Percentiles rank a stretch among this genome's conserved stretches.
These are phyloP conservation scores for Keqinozyma sinolaborantium DNA, from an alignment of 1,139 yeast genomes.

Conservation along the genomic window DNA sequence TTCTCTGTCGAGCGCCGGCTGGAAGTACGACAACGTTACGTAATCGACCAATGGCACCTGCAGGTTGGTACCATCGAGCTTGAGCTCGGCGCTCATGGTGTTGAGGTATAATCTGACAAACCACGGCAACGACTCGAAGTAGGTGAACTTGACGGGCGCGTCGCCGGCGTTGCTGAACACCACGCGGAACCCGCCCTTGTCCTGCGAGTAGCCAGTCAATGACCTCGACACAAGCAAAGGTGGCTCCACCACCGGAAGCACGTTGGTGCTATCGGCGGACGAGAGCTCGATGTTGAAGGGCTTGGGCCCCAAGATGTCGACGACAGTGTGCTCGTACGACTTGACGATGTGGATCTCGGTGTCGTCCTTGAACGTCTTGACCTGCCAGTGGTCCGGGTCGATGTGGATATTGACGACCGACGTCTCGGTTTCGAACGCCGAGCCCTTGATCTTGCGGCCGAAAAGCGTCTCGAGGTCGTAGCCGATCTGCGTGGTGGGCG, in stretches of 20 bases:
- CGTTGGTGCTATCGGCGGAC: slow-evolving; percentile 30
- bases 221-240: slow-evolving; percentile 81
- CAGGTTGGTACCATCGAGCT: slow-evolving; percentile 20
- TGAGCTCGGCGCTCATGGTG: slow-evolving; percentile 38
- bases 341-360: slow-evolving; percentile 1
- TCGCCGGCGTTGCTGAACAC: slow-evolving; percentile 57
- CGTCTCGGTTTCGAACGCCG: slow-evolving; percentile 46
- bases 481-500: slow-evolving; percentile 47
- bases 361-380: slow-evolving; percentile 19
- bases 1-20: slow-evolving; percentile 75
- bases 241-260: slow-evolving; percentile 40
- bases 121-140: slow-evolving; percentile 91
- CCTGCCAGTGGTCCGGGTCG: slow-evolving; percentile 46
- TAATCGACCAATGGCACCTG: slow-evolving; percentile 9
- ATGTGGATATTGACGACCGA: slow-evolving; percentile 42
- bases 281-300: slow-evolving; percentile 12
- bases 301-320: slow-evolving; percentile 6
- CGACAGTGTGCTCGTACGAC: not conserved
- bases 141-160: slow-evolving; percentile 48
- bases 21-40: slow-evolving; percentile 56
- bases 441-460: slow-evolving; percentile 64
- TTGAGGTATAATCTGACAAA: slow-evolving; percentile 81
- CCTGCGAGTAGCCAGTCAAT: slow-evolving; percentile 88
- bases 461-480: slow-evolving; percentile 66
- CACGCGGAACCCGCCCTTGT: slow-evolving; percentile 83